These are phyloP conservation scores for Ceratobasidium sp. DNA, from an alignment of 1,284 basidiomycete genomes.

Conservation along the genomic window DNA sequence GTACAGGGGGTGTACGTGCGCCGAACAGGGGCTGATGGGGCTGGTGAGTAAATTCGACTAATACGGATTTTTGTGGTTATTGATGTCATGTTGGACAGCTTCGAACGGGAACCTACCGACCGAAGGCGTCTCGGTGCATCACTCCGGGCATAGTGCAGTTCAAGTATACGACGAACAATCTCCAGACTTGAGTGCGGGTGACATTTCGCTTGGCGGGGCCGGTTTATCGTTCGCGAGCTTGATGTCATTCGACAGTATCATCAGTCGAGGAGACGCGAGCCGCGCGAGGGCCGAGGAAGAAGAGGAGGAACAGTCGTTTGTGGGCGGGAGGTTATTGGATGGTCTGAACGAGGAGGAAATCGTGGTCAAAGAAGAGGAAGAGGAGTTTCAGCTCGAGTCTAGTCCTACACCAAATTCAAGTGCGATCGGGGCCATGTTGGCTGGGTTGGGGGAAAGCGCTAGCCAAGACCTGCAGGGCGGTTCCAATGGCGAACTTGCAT, in stretches of 20 bases:
- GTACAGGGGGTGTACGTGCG: constrained; percentile 32
- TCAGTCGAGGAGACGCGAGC: constrained; percentile 25
- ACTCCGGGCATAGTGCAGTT: constrained; percentile 38
- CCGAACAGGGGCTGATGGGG: neutral
- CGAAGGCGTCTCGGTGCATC: constrained; percentile 30
- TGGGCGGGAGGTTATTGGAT: constrained; percentile 53
- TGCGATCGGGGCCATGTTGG: neutral
- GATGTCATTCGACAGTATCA: constrained; percentile 39
- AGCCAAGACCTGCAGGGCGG: neutral
- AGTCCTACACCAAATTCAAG: constrained; percentile 14
- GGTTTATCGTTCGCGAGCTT: constrained; percentile 34
- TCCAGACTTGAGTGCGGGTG: constrained; percentile 29
- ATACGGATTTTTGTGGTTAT: no score
- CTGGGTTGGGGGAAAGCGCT: neutral
- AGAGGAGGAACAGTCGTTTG: constrained; percentile 57
- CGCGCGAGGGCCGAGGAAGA: constrained; percentile 58
- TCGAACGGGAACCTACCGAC: neutral
- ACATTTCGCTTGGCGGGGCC: constrained; percentile 27
- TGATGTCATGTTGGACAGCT: neutral
- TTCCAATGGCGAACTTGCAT: neutral
- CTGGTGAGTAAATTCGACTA: neutral
- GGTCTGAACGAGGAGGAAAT: constrained; percentile 52
- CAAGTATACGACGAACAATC: constrained; percentile 36
- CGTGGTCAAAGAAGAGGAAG: constrained; percentile 46
- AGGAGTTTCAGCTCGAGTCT: constrained; percentile 2